Evolutionary conservation across 1,139 yeast species (phyloP).

Genomic region (Saccharomyces hybrid): DNA sequence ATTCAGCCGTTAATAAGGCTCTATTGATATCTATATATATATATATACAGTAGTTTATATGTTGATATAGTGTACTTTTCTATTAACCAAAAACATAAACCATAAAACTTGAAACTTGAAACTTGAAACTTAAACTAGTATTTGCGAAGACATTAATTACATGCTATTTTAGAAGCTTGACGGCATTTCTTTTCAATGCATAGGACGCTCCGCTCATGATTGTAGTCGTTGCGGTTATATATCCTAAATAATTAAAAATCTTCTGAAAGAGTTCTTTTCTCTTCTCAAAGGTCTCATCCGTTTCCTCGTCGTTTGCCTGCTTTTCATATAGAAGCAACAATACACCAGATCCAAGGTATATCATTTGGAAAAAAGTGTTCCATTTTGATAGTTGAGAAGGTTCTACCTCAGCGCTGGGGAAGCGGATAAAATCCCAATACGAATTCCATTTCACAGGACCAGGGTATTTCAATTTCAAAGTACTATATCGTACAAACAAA

Average conservation of each 20-base stretch:
- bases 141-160: not conserved
- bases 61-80: not conserved
- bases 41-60: not conserved
- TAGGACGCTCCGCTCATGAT: constrained; percentile 73
- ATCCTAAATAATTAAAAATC: constrained; percentile 37
- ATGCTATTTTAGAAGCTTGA: constrained; percentile 37
- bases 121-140: not conserved
- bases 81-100: not conserved
- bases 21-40: constrained; percentile 1
- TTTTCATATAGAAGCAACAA: constrained; percentile 34
- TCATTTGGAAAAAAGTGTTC: constrained; percentile 89
- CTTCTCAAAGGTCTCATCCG: constrained; percentile 12
- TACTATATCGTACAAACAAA: constrained; percentile 59
- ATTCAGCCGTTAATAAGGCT: constrained; percentile 47
- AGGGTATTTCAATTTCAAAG: constrained; percentile 63
- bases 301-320: constrained; percentile 2
- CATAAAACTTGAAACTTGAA: not conserved
- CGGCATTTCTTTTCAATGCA: constrained; percentile 59
- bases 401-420: constrained; percentile 82
- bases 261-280: constrained; percentile 10
- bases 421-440: constrained; percentile 59
- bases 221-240: constrained; percentile 70
- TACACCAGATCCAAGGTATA: constrained; percentile 72
- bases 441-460: constrained; percentile 45
- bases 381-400: constrained; percentile 82